Evolutionary conservation across 345 rosid species (phyloP).

Genomic region (Eucalyptus curtisii): DNA sequence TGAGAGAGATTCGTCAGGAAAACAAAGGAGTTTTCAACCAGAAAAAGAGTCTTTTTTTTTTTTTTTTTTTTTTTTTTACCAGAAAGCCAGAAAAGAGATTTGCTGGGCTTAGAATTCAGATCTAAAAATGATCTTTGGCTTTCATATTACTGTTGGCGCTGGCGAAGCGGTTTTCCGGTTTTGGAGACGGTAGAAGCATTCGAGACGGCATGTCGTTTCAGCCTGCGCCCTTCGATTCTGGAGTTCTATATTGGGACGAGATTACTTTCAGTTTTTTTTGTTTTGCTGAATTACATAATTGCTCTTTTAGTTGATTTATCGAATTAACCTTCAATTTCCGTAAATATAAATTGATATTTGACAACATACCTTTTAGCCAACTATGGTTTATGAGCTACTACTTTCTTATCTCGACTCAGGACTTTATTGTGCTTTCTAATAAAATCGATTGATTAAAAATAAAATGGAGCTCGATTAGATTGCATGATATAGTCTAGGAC

Average conservation of each 20-base stretch:
- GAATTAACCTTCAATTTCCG: not conserved
- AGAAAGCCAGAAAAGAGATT: not conserved
- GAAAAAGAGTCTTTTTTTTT: no score
- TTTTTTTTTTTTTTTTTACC: no score
- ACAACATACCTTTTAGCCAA: not conserved
- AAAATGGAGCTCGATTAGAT: accelerated
- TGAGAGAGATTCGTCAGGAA: not conserved
- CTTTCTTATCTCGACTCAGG: accelerated
- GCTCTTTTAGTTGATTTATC: not conserved
- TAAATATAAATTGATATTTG: not conserved
- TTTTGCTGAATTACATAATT: not conserved
- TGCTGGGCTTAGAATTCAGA: not conserved
- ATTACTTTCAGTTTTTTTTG: not conserved
- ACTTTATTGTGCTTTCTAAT: not conserved
- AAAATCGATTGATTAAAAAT: accelerated
- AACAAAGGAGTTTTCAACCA: not conserved
- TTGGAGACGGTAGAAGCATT: not conserved
- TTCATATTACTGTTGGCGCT: not conserved
- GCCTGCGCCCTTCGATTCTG: not conserved
- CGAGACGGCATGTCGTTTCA: not conserved
- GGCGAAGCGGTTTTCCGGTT: not conserved
- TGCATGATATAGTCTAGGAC: accelerated
- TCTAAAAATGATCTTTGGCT: not conserved
- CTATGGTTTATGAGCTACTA: not conserved
- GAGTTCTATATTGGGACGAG: not conserved